phyloP scores from a whole-genome alignment of 1,139 yeast genomes.

The Scheffersomyces cryptocercus region DNA sequence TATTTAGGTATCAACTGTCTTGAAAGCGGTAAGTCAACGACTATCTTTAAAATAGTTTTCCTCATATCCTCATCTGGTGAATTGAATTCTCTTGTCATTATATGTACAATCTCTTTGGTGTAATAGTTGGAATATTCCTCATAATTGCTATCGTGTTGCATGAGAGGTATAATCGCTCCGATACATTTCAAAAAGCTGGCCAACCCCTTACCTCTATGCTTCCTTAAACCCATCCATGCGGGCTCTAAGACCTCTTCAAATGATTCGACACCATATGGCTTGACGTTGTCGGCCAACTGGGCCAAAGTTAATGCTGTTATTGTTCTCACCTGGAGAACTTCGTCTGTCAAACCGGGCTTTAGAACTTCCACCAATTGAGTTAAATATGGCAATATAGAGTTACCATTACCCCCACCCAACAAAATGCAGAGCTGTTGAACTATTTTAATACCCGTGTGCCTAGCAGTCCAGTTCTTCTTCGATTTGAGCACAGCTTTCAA shows the following conservation, averaged over 20 bases:
- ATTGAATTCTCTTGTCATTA: slow-evolving; percentile 69
- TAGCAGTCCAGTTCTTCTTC: slow-evolving; percentile 78
- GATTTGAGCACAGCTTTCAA: slow-evolving; percentile 80
- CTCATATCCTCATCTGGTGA: slow-evolving; percentile 93
- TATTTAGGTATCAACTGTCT: slow-evolving; percentile 30
- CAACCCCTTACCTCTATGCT: slow-evolving; percentile 75
- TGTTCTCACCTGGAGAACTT: slow-evolving; percentile 64
- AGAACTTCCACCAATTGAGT: slow-evolving; percentile 65
- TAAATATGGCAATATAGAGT: slow-evolving; percentile 66
- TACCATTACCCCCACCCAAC: slow-evolving; percentile 64
- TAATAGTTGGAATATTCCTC: slow-evolving; percentile 80
- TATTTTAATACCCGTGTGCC: slow-evolving; percentile 82
- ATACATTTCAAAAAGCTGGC: slow-evolving; percentile 78
- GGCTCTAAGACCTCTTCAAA: slow-evolving; percentile 75
- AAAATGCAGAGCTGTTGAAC: slow-evolving; percentile 74
- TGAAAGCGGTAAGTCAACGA: slow-evolving; percentile 34
- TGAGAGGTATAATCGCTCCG: slow-evolving; percentile 80
- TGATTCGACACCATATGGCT: slow-evolving; percentile 89
- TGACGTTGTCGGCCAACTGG: slow-evolving; percentile 79
- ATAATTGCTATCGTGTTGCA: slow-evolving; percentile 56
- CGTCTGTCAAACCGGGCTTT: slow-evolving; percentile 65
- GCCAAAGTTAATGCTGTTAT: slow-evolving; percentile 73
- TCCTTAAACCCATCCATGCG: slow-evolving; percentile 75
- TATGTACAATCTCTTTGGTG: slow-evolving; percentile 68
- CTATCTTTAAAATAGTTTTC: slow-evolving; percentile 58